Conservation (phyloP, 805 yeast genomes). For the Kluyveromyces nonfermentans region DNA sequence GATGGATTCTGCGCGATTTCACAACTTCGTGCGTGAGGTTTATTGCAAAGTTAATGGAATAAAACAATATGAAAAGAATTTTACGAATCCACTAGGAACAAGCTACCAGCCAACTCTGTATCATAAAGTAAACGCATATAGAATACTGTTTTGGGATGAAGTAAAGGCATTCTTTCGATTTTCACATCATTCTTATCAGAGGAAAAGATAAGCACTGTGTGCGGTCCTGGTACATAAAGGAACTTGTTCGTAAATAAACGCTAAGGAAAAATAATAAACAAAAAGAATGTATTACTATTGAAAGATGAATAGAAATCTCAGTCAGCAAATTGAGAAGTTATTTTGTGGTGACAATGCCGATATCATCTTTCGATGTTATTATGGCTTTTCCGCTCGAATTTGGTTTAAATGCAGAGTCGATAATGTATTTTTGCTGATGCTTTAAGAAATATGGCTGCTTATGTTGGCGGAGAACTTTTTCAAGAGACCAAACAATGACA, state of each 20-base stretch:
- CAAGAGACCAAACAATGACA: constrained; percentile 71
- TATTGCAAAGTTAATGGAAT: constrained; percentile 56
- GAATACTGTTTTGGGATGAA: constrained; percentile 52
- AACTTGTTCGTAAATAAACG: background rate
- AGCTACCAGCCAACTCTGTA: constrained; percentile 35
- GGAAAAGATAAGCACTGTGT: background rate
- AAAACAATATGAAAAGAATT: constrained; percentile 32
- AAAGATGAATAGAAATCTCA: no score
- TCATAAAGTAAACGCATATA: constrained; percentile 54
- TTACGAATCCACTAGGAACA: constrained; percentile 5
- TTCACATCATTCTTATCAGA: background rate
- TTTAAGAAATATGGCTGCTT: constrained; percentile 53
- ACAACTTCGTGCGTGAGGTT: constrained; percentile 50
- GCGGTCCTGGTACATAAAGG: background rate
- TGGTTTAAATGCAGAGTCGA: constrained; percentile 15
- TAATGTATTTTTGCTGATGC: constrained; percentile 49
- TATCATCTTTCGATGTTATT: background rate
- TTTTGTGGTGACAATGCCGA: background rate
- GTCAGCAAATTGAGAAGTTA: background rate
- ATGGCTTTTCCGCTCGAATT: constrained; percentile 8
- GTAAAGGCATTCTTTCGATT: constrained; percentile 46
- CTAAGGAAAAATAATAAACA: no score
- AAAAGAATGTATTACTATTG: no score
- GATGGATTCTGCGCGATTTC: constrained; percentile 49
- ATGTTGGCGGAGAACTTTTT: constrained; percentile 45